A percentile compares a stretch with the other conserved stretches of the same genome.
Evolutionary conservation across 2,329 filamentous ascomycete species (phyloP).

Genomic region (Diaporthe sp.): DNA sequence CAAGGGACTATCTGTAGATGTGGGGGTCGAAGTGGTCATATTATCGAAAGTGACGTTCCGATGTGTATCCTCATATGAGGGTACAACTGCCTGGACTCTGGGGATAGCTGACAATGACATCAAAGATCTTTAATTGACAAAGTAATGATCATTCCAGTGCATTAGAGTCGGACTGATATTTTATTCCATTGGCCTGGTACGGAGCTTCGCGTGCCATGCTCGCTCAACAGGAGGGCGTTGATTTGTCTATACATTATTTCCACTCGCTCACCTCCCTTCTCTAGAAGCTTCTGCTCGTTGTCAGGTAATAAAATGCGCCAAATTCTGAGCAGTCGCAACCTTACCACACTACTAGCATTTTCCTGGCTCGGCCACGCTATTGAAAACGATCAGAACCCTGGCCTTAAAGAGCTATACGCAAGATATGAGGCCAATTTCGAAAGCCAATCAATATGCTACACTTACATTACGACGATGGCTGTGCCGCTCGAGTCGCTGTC

Average conservation of each 20-base stretch:
- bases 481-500: neutral
- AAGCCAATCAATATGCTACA: conserved; percentile 1
- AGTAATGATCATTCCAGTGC: neutral
- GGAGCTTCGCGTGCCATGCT: neutral
- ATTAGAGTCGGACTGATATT: neutral
- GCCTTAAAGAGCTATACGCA: neutral
- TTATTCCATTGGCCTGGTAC: neutral
- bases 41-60: neutral
- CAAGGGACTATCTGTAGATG: neutral
- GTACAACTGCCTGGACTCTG: neutral
- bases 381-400: neutral
- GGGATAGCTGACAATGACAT: neutral
- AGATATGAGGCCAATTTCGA: conserved; percentile 1
- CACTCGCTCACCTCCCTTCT: neutral
- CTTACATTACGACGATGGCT: neutral
- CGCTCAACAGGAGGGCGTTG: neutral
- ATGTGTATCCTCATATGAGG: neutral
- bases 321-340: too few species aligned
- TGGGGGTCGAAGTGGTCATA: neutral
- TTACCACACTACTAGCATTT: neutral
- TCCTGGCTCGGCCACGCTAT: neutral
- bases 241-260: neutral
- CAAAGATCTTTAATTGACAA: neutral
- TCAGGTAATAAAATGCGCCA: neutral
- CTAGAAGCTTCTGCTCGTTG: neutral